These are phyloP conservation scores for Brassica juncea DNA, from an alignment of 345 rosid genomes.

Conservation along the genomic window DNA sequence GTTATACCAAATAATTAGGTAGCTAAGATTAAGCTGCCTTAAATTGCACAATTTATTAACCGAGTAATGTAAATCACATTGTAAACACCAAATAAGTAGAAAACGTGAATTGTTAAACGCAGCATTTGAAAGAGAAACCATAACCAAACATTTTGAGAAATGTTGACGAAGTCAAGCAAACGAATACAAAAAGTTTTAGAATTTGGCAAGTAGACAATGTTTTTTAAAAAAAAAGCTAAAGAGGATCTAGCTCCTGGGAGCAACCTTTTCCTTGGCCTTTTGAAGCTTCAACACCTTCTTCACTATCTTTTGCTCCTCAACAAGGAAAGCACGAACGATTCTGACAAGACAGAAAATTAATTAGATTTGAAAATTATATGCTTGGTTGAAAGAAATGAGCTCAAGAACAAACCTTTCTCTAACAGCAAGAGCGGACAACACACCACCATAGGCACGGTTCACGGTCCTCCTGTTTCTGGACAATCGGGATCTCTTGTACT, in stretches of 20 bases:
- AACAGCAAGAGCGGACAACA: constrained; percentile 77
- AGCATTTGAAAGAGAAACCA: not conserved
- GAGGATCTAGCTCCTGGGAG: constrained; percentile 46
- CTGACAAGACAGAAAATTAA: constrained; percentile 27
- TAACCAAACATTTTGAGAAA: not conserved
- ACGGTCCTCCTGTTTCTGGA: constrained; percentile 81
- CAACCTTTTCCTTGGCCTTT: constrained; percentile 66
- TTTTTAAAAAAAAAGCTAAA: not conserved
- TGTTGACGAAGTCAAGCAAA: not conserved
- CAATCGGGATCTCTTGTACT: constrained; percentile 81
- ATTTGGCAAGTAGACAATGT: not conserved
- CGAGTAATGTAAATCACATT: not conserved
- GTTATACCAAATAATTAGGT: not conserved
- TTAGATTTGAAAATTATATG: not conserved
- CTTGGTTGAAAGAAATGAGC: not conserved
- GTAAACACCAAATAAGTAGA: not conserved
- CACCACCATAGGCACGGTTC: constrained; percentile 91
- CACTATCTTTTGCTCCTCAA: constrained; percentile 86
- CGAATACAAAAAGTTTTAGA: not conserved
- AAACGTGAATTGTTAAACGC: not conserved
- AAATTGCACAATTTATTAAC: not conserved
- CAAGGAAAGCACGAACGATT: constrained; percentile 76
- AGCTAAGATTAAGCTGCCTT: not conserved
- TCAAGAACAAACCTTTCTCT: constrained; percentile 65
- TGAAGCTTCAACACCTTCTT: constrained; percentile 78